A percentile compares a stretch with the other conserved stretches of the same genome.
phyloP scores from a whole-genome alignment of 2,329 filamentous ascomycete genomes.

The Lasiodiplodia gonubiensis region DNA sequence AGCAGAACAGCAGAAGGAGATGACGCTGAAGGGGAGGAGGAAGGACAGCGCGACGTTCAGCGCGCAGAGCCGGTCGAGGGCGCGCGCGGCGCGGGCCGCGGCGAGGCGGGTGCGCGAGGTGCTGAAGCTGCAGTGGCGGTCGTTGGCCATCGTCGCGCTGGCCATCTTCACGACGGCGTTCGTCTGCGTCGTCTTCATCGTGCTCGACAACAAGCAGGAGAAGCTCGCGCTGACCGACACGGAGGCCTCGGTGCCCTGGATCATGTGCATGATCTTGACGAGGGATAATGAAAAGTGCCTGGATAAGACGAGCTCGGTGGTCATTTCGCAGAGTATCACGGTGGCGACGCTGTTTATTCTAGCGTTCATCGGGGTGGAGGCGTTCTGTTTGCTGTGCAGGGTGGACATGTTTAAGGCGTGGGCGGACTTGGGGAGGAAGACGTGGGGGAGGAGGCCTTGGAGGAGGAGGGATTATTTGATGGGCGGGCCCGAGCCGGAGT shows the following conservation, averaged over 20 bases:
- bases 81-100: slow-evolving; percentile 29
- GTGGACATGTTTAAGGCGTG: slow-evolving; percentile 33
- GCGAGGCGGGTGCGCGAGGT: slow-evolving; percentile 78
- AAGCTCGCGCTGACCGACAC: slow-evolving; percentile 32
- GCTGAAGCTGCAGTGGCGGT: slow-evolving; percentile 90
- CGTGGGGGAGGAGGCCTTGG: slow-evolving; percentile 23
- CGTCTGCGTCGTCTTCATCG: slow-evolving; percentile 89
- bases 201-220: slow-evolving; percentile 68
- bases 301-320: slow-evolving; percentile 30
- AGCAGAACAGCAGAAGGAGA: no score
- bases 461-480: neutral
- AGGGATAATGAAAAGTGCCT: slow-evolving; percentile 33
- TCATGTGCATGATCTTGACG: slow-evolving; percentile 35
- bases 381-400: slow-evolving; percentile 34
- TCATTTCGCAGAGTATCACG: slow-evolving; percentile 32
- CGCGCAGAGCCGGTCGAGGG: slow-evolving; percentile 29
- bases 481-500: neutral
- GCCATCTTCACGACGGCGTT: slow-evolving; percentile 92
- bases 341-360: slow-evolving; percentile 36
- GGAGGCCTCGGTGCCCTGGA: slow-evolving; percentile 35
- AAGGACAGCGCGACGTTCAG: neutral
- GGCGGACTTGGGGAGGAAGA: slow-evolving; percentile 30
- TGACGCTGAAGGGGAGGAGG: no score
- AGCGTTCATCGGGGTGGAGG: slow-evolving; percentile 35
- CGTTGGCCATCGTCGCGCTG: slow-evolving; percentile 85